A percentile compares a stretch with the other conserved stretches of the same genome.
phyloP scores from a whole-genome alignment of 371 early-diverging fungal genomes.

The Funneliformis caledonium region DNA sequence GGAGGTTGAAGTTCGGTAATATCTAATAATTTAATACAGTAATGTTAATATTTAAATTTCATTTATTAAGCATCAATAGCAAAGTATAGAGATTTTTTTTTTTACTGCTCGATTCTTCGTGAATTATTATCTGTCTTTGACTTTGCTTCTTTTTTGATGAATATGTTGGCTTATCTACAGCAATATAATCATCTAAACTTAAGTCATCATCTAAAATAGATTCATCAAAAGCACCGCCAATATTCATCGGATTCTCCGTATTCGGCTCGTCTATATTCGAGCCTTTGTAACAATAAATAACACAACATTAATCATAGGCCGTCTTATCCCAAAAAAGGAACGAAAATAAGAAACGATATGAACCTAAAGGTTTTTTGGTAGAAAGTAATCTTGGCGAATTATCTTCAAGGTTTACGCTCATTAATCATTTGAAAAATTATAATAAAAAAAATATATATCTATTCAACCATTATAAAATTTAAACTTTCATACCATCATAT shows the following conservation, averaged over 20 bases:
- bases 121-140: not conserved
- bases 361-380: not conserved
- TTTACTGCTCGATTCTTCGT: not conserved
- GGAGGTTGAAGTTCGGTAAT: conserved; percentile 24
- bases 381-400: not conserved
- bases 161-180: not conserved
- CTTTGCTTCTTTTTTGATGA: not conserved
- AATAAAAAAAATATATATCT: too few species aligned
- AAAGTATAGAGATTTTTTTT: not conserved
- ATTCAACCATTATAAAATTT: too few species aligned
- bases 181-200: not conserved
- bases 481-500: not conserved
- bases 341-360: not conserved
- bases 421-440: too few species aligned
- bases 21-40: not conserved
- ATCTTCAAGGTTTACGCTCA: not conserved
- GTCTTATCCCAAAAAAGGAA: not conserved
- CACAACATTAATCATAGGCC: not conserved
- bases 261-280: not conserved
- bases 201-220: not conserved
- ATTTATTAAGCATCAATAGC: not conserved
- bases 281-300: not conserved
- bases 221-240: not conserved
- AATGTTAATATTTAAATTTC: not conserved
- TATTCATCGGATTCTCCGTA: not conserved